Base-by-base conservation (phyloP, 345 rosid species). In the Viola odorata region DNA sequence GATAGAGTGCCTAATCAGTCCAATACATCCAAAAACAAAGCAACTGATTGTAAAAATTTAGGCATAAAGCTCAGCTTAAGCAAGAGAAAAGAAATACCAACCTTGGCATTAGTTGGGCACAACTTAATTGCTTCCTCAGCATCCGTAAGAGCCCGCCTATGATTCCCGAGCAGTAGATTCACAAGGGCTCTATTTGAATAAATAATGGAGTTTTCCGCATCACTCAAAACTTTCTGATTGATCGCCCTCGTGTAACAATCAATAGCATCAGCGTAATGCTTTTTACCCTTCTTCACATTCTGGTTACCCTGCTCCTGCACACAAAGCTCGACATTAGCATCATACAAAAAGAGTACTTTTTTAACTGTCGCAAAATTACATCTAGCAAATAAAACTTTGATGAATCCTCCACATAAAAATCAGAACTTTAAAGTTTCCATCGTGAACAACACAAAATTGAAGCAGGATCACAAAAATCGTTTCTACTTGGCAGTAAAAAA, bases 151-250 rank as follows among this genome's bases (percentile, higher is more conserved):
- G 90, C 91, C n/a, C 87, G 91, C 6, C 98, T 77, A 61, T 76
- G 68, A 58, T 92, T 92, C 37, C 96, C 96, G 0, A 89, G 78
- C 0, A 89, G 82, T 36, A 92, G 62, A 81, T 92, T 92, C 6
- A 87, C 98, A 76, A 84, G 96, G 13, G 96, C 78, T 71, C 96
- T 77, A 70, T 92, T 92, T 32, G 96, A 82, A 78, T 75, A 89
- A 63, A 92, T 72, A 55, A 85, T 59, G 0, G 98, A 84, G 16
- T 67, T 81, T 61, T 87, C 96, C 3, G 81, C 68, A 41, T 79
- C 81, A 50, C 80, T 85, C 13, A 85, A 50, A 57, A 39, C 87
- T 45, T 80, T 67, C 70, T 92, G 98, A 73, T 79, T 70, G 60
- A 89, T 85, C 0, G 96, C 94, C 73, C 87, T 81, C 0, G 88